Percentiles rank a stretch among this genome's conserved stretches.
phyloP scores from a whole-genome alignment of 768 basidiomycete genomes.

The Boletus coccyginus region DNA sequence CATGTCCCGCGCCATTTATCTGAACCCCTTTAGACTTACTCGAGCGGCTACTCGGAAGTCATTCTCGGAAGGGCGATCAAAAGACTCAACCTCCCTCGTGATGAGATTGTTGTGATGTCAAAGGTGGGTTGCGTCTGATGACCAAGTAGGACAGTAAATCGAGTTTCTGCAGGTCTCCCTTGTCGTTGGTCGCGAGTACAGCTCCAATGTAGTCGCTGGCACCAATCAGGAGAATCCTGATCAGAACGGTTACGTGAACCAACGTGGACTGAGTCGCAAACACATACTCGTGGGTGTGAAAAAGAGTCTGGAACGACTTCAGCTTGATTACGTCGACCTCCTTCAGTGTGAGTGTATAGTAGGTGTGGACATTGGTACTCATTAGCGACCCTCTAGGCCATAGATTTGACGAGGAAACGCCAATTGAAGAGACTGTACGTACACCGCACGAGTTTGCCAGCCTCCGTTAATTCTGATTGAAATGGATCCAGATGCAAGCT shows the following conservation, averaged over 20 bases:
- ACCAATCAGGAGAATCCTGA: slow-evolving; percentile 29
- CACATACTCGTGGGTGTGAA: slow-evolving; percentile 60
- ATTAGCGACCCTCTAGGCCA: slow-evolving; percentile 32
- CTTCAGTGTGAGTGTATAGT: slow-evolving; percentile 41
- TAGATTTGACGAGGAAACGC: slow-evolving; percentile 50
- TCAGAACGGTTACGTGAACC: slow-evolving; percentile 45
- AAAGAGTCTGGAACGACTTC: slow-evolving; percentile 39
- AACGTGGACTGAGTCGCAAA: slow-evolving; percentile 46
- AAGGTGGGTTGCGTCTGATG: slow-evolving; percentile 41
- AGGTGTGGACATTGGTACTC: not conserved
- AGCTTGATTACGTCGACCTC: slow-evolving; percentile 56
- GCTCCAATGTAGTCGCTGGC: slow-evolving; percentile 1
- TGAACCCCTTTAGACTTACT: slow-evolving; percentile 47
- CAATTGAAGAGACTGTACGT: slow-evolving; percentile 43
- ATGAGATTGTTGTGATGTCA: slow-evolving; percentile 75
- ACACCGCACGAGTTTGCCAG: not conserved
- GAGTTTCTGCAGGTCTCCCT: slow-evolving; percentile 39
- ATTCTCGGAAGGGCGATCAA: slow-evolving; percentile 74
- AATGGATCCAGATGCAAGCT: slow-evolving; percentile 39
- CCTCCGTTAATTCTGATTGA: not conserved
- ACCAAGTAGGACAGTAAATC: not conserved
- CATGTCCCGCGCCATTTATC: not conserved
- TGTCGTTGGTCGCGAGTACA: slow-evolving; percentile 27
- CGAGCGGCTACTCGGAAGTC: slow-evolving; percentile 62
- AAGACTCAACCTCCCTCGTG: slow-evolving; percentile 61